Evolutionary conservation across 768 basidiomycete genomes (phyloP).

Genomic region (Strobilomyces confusus): DNA sequence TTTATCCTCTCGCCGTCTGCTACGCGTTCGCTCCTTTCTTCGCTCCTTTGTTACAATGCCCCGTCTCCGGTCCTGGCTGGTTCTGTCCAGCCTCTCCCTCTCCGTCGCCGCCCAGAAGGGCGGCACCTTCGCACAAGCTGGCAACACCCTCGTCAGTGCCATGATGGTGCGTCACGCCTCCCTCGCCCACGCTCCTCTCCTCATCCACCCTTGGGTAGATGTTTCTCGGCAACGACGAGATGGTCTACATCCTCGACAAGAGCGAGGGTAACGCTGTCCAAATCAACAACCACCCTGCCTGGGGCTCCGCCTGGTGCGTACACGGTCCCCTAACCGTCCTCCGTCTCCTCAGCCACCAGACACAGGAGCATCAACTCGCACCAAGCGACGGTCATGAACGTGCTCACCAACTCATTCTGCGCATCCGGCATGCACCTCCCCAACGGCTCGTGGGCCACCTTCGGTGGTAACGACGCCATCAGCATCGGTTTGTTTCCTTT

Average conservation of each 20-base stretch:
- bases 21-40: background rate
- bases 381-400: conserved; percentile 25
- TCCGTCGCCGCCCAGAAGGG: conserved; percentile 8
- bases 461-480: conserved; percentile 74
- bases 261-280: conserved; percentile 67
- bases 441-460: conserved; percentile 67
- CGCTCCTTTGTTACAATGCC: background rate
- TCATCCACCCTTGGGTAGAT: conserved; percentile 39
- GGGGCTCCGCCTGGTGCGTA: conserved; percentile 61
- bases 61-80: conserved; percentile 5
- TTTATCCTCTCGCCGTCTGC: background rate
- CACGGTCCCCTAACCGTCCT: background rate
- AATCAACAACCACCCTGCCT: conserved; percentile 68
- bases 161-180: conserved; percentile 43
- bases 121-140: conserved; percentile 20
- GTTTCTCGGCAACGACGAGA: conserved; percentile 74
- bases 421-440: conserved; percentile 78
- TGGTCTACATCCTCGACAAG: conserved; percentile 90
- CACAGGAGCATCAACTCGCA: conserved; percentile 20
- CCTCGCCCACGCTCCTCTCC: background rate
- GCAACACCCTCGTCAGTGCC: conserved; percentile 41
- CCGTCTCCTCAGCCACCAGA: background rate
- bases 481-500: conserved; percentile 34
- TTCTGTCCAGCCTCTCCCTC: conserved; percentile 1
- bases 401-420: conserved; percentile 71